phyloP scores from a whole-genome alignment of 257 asterid species.

The Plantago major region DNA sequence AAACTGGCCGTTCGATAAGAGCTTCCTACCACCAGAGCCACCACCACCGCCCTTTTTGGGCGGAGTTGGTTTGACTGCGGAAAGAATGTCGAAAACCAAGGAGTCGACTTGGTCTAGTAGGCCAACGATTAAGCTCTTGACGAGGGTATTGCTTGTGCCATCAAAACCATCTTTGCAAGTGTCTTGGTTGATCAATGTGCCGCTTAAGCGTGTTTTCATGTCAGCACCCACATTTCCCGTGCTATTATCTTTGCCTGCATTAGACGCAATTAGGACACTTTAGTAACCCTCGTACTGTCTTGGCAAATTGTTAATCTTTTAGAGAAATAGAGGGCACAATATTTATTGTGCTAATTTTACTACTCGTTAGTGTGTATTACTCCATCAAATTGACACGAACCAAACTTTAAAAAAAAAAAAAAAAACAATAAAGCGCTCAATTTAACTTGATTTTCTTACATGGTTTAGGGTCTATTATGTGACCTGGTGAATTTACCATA shows the following conservation, averaged over 20 bases:
- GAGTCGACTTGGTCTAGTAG: constrained; percentile 48
- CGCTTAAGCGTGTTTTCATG: constrained; percentile 49
- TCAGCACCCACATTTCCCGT: constrained; percentile 39
- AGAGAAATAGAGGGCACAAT: no score
- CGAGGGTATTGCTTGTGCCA: constrained; percentile 43
- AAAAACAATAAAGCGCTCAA: no score
- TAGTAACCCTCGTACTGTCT: background rate
- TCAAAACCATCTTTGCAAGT: constrained; percentile 55
- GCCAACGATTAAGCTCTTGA: constrained; percentile 42
- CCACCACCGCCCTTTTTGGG: constrained; percentile 6
- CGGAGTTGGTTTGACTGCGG: constrained; percentile 39
- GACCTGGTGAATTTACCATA: no score
- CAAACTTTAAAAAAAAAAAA: no score
- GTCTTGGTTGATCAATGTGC: constrained; percentile 49
- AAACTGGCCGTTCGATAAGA: constrained; percentile 2
- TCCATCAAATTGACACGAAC: no score
- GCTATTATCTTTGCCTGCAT: constrained; percentile 35
- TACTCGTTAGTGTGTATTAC: no score
- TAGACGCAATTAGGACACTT: background rate
- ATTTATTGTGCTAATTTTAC: no score
- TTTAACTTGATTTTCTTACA: no score
- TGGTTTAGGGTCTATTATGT: no score
- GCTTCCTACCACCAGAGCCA: constrained; percentile 9
- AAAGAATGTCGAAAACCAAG: constrained; percentile 39
- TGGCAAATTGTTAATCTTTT: no score